A percentile compares a stretch with the other conserved stretches of the same genome.
Conservation (phyloP, 2,329 filamentous ascomycete species). For the Colletotrichum limetticola region DNA sequence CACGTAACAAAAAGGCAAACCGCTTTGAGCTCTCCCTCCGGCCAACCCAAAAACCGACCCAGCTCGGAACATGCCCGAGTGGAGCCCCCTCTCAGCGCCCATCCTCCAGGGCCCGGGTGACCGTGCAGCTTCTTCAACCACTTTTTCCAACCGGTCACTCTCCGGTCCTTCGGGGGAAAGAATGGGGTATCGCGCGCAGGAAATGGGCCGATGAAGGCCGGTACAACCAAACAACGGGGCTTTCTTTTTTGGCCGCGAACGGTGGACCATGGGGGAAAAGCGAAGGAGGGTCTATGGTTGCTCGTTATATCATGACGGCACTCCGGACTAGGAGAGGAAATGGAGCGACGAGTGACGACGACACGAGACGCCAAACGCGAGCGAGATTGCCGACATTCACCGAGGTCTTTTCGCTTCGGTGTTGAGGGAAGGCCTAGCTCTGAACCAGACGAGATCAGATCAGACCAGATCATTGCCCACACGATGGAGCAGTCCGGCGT, state of each 20-base stretch:
- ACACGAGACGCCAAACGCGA: background rate
- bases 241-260: too few relatives aligned
- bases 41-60: background rate
- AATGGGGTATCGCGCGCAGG: background rate
- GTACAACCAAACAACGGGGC: background rate
- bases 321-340: background rate
- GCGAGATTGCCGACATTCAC: background rate
- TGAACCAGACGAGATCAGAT: background rate
- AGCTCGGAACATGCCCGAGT: constrained; percentile 32
- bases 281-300: background rate
- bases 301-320: background rate
- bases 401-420: background rate
- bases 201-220: background rate
- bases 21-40: background rate
- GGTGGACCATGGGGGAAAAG: background rate
- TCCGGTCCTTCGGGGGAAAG: background rate
- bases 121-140: background rate
- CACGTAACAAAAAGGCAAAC: background rate
- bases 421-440: background rate
- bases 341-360: background rate
- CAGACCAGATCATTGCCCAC: background rate
- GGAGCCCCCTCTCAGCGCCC: background rate
- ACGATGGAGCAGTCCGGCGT: constrained; percentile 15
- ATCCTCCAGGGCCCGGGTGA: background rate
- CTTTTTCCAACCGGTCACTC: constrained; percentile 2